These are phyloP conservation scores for Aspergillus sp. DNA, from an alignment of 2,329 filamentous ascomycete species.

Conservation along the genomic window DNA sequence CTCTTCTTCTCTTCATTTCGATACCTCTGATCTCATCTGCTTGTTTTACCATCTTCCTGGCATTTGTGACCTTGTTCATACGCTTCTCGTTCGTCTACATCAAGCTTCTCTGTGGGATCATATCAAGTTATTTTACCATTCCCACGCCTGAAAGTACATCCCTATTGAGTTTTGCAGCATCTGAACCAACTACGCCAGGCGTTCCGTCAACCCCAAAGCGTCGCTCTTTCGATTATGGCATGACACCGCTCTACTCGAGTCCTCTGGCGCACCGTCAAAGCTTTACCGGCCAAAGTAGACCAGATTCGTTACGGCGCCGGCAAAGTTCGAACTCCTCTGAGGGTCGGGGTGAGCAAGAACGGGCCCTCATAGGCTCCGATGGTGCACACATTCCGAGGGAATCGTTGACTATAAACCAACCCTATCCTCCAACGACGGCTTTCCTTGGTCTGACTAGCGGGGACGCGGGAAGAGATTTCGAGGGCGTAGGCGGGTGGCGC, in stretches of 20 bases:
- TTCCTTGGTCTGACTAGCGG: constrained; percentile 31
- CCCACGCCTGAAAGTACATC: constrained; percentile 27
- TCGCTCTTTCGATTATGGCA: constrained; percentile 25
- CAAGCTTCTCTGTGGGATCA: constrained; percentile 59
- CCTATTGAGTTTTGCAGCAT: constrained; percentile 29
- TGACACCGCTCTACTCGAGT: neutral
- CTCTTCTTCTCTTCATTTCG: constrained; percentile 63
- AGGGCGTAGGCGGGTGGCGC: constrained; percentile 45
- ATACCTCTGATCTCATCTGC: constrained; percentile 64
- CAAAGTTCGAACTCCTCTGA: constrained; percentile 10
- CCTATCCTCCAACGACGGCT: constrained; percentile 12
- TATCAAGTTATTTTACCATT: constrained; percentile 55
- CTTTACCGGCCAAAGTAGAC: constrained; percentile 1
- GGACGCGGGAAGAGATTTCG: constrained; percentile 42
- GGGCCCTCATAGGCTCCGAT: constrained; percentile 1
- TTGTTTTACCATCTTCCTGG: constrained; percentile 61
- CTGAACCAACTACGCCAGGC: constrained; percentile 27
- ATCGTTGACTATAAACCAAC: constrained; percentile 16
- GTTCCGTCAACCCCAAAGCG: constrained; percentile 18
- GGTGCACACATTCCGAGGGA: constrained; percentile 14
- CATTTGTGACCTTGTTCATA: constrained; percentile 61
- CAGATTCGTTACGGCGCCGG: neutral
- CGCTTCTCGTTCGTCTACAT: constrained; percentile 63
- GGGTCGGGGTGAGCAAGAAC: neutral
- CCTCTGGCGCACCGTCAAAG: constrained; percentile 1